Conservation (phyloP, 805 yeast species). For the Hanseniaspora guilliermondii region DNA sequence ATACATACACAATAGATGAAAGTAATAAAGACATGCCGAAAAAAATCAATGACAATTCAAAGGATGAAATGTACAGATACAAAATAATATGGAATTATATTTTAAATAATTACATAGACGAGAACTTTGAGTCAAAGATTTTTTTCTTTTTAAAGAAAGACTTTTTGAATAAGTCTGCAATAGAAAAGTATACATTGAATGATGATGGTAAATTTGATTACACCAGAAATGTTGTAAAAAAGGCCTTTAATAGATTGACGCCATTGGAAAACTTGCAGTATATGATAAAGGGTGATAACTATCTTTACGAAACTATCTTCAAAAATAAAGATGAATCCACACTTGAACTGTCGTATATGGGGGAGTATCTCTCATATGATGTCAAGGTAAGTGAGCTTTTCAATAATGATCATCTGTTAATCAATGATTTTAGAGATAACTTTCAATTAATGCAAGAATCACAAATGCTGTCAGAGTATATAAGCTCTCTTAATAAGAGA, state of each 20-base stretch:
- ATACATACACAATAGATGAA: background rate
- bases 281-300: constrained; percentile 1
- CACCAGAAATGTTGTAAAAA: background rate
- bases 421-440: background rate
- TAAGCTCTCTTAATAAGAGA: background rate
- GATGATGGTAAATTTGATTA: background rate
- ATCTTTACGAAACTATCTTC: constrained; percentile 3
- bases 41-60: background rate
- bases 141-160: background rate
- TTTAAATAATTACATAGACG: background rate
- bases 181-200: background rate
- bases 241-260: background rate
- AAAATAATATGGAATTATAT: constrained; percentile 11
- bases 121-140: background rate
- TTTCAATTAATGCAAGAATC: background rate
- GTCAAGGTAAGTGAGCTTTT: background rate
- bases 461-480: background rate
- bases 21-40: background rate
- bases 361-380: background rate
- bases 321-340: background rate
- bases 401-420: background rate
- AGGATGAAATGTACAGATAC: constrained; percentile 3
- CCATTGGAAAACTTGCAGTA: constrained; percentile 7
- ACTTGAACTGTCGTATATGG: background rate
- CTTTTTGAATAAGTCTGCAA: background rate